These are phyloP conservation scores for Ustilago hordei DNA, from an alignment of 1,284 basidiomycete genomes.

Conservation along the genomic window DNA sequence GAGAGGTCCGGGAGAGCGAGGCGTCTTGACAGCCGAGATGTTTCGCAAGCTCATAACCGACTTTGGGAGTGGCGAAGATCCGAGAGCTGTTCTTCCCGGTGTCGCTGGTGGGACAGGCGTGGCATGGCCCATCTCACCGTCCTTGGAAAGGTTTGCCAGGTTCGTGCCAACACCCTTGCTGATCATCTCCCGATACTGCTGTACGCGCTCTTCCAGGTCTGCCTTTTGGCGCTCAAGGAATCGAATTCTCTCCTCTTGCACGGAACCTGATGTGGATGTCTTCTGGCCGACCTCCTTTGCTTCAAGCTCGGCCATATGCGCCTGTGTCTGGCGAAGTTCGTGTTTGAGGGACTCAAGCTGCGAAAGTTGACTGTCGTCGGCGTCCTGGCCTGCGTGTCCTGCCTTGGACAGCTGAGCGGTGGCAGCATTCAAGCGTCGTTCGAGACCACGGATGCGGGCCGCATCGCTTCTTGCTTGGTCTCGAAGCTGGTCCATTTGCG, in stretches of 20 bases:
- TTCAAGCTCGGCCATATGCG: conserved; percentile 30
- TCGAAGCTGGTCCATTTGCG: conserved; percentile 20
- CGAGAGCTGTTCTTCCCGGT: conserved; percentile 16
- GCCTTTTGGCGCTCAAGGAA: conserved; percentile 38
- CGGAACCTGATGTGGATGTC: conserved; percentile 8
- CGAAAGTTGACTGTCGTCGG: conserved; percentile 10
- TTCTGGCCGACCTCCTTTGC: conserved; percentile 12
- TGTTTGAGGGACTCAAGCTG: conserved; percentile 17
- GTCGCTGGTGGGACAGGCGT: conserved; percentile 21
- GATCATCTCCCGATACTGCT: conserved; percentile 54
- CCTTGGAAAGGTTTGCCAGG: conserved; percentile 33
- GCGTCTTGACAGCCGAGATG: conserved; percentile 45
- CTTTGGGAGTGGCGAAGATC: conserved; percentile 45
- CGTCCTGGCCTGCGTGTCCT: background rate
- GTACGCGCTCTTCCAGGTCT: conserved; percentile 44
- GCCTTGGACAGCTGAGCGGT: conserved; percentile 26
- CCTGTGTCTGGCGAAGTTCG: conserved; percentile 27
- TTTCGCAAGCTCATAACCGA: conserved; percentile 47
- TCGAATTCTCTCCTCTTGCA: conserved; percentile 30
- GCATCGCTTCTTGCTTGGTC: conserved; percentile 29
- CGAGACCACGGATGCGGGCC: conserved; percentile 30
- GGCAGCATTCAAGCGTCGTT: conserved; percentile 30
- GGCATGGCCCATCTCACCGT: conserved; percentile 10
- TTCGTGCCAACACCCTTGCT: conserved; percentile 43
- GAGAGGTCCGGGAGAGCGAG: conserved; percentile 45